Base-by-base conservation (phyloP, 1,284 basidiomycete genomes). In the Malassezia furfur region DNA sequence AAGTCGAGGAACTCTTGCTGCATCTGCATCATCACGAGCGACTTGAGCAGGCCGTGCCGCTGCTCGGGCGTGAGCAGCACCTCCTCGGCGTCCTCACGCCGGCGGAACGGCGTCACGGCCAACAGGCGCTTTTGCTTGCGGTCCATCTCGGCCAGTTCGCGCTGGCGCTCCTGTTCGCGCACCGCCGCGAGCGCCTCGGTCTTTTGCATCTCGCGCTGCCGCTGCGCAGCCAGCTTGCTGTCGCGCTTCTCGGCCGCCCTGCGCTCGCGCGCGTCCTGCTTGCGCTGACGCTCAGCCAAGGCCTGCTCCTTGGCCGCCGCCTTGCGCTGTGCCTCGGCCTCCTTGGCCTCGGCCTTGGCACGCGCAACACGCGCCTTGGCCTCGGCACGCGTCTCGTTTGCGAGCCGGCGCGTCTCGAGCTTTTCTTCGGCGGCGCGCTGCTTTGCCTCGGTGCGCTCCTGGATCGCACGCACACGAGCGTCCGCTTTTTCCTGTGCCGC, bases 1-100 rank as follows among this genome's bases (percentile, higher is more conserved):
- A 74, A 49, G 37, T 68, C 65, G 22, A 52, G 50, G 59, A 59
- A 69, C 48, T 74, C 71, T 45, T 46, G 54, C 51, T 69, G 64
- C 67, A 71, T 69, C 52, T 71, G 68, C 38, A 74, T 58, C 62
- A 64, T 63, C 38, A 72, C 65, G 11, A 74, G 65, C 49, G 65
- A 62, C 54, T 70, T 71, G 61, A 74, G 56, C 28, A 74, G 59
- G 48, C 69, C 65, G 56, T 74, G 71, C 22, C 71, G 68, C 54
- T 71, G 70, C 15, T 63, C 52, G 7, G 71, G 61, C n/a, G 67
- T 65, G 10, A 73, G 59, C 9, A 31, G 5, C 11, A 39, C 22
- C 4, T 52, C 43, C 25, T 14, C n/a, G 17, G 21, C 36, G 12
- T 35, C 15, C 37, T 52, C 15, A 11, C 55, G 45, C 15, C 22